Evolutionary conservation across 371 early-diverging fungal genomes (phyloP), one percentile per base, ranked within the genome.

Genomic region (Mucor indicus): DNA sequence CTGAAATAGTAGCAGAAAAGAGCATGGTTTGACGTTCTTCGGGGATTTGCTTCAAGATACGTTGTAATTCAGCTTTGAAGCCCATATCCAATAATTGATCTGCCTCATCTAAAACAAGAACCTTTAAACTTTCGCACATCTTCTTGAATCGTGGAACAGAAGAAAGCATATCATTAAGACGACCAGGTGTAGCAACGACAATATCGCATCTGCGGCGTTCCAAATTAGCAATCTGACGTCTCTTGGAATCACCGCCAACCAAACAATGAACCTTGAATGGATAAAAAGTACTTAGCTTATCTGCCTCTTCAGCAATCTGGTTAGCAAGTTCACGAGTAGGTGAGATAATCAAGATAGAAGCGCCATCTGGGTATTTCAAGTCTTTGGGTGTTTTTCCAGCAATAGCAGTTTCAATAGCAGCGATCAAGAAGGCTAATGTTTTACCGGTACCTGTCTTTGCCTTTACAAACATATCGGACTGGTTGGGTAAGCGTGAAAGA

Each of bases 381-480:
- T 65, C 61, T 24, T 45, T 16, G 10, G 55, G 50, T 12, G 72
- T 57, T 38, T 56, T 44, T 13, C 64, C 70, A 8, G 62, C 70
- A 36, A 68, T 72, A 0, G 86, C 61, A 13, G 80, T 75, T 49
- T 92, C 87, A n/a, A 99, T 57, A 6, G 93, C 90, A 4, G 98
- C 90, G 25, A 95, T 73, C 61, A 98, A 69, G 55, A 97, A 98
- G 6, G 93, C 97, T 12, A 95, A 67, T 2, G 97, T 97, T 67
- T 98, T 98, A 35, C 99, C 99, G 0, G 95, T 96, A 55, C 99
- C 99, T 7, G 99, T 99, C 69, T 96, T 96, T 12, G 99, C 98
- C 59, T 88, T 85, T 48, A 92, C 84, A 75, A 90, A 79, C 59
- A 94, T 73, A 56, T 96, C 94, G 3, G 60, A 55, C n/a, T 75